phyloP scores from a whole-genome alignment of 2,329 filamentous ascomycete genomes.

The Dryadomyces quercivorus region DNA sequence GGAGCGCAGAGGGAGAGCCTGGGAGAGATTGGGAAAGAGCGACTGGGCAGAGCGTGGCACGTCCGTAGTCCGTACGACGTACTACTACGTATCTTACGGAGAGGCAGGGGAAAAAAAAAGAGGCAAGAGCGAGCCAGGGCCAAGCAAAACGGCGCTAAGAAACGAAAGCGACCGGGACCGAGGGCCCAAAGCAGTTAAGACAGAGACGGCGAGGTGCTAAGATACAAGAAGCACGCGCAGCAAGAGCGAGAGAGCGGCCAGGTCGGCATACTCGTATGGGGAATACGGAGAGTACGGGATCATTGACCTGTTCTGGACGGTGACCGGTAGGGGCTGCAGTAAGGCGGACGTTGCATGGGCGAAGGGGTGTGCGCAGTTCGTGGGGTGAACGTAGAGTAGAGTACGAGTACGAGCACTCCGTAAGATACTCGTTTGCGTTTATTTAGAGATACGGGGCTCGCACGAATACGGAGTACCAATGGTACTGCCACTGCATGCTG shows the following conservation, averaged over 20 bases:
- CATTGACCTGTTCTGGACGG: neutral
- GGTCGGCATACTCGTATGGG: neutral
- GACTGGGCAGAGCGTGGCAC: neutral
- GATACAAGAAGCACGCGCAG: neutral
- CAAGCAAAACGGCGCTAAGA: neutral
- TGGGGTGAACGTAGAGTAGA: neutral
- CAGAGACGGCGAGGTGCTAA: neutral
- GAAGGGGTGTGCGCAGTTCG: neutral
- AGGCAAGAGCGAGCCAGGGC: neutral
- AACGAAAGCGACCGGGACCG: conserved; percentile 1
- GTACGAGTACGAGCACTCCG: neutral
- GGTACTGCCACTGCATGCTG: no score
- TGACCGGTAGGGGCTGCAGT: neutral
- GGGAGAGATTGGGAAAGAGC: neutral
- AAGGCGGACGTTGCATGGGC: neutral
- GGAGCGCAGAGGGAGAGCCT: neutral
- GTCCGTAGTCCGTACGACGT: neutral
- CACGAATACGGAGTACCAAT: no score
- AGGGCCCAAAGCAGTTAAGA: conserved; percentile 1
- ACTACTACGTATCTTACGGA: no score
- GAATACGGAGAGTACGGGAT: neutral
- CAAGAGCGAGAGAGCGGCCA: neutral
- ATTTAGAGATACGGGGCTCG: no score
- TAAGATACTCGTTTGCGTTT: no score
- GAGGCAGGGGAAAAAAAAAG: neutral